Evolutionary conservation across 208 protist species (phyloP), one percentile per base, ranked within the genome.

Genomic region (Trichomonas vaginalis): DNA sequence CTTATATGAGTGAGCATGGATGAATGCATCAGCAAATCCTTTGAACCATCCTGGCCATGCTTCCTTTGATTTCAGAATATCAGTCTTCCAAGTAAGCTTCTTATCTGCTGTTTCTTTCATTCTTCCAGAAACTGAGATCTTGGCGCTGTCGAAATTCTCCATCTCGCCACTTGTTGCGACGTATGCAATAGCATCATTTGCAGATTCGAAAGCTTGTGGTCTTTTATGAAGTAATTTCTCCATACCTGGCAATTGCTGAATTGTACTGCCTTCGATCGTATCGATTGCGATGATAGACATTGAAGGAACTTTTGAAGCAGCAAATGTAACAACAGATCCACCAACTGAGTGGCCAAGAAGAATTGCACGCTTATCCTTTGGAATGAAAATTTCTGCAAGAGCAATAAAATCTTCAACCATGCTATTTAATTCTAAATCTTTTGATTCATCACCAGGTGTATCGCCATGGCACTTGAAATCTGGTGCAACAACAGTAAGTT

Each of bases 11-110:
- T 35, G 12, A 10, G 45, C 42, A 1, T 92, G 48, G 15, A 92
- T 17, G 45, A 92, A 92, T 35, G 86, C 86, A 51, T 92, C 86
- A 32, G 86, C 86, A 47, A 92, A 92, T 48, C 86, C 86, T 51
- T 92, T 51, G 86, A 92, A 92, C 86, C 86, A 92, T 48, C 45
- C 86, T 4, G 37, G 14, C 86, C 86, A 92, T 21, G 42, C 10
- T 35, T 9, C 21, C 51, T 92, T 45, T 10, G 45, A 92, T 92
- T 92, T 92, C 0, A 92, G 23, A 8, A 92, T 17, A 92, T 92
- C 86, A 39, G 86, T 92, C 14, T 39, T 23, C 86, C 86, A 92
- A 35, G 27, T 23, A 0, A 35, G n/a, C 8, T 0, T 9, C 39
- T 45, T 45, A 39, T 92, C 45, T 56, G 17, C 15, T 39, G 35